Evolutionary conservation across 2,329 filamentous ascomycete genomes (phyloP), one percentile per base, ranked within the genome.

Genomic region (Lasiodiplodia citricola): DNA sequence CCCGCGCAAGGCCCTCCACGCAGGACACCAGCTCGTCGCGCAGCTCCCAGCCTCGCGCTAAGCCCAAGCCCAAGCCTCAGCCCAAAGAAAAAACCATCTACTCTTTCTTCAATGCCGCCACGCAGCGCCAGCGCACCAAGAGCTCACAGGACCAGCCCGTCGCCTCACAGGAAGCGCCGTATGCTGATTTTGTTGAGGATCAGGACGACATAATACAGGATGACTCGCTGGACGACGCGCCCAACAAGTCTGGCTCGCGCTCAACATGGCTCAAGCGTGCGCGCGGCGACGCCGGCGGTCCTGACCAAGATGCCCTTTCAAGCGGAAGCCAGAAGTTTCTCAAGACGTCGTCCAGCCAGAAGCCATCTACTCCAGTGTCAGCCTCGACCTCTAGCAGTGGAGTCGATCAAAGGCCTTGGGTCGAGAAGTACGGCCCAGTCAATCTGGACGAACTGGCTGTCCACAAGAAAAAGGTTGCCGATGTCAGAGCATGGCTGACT

Each of bases 391-490:
- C 69, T 69, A 23, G 41, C 50, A 58, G 77, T 10, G 55, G 73
- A 60, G 84, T 87, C 44, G 90, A 93, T 72, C 80, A 84, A 60
- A 87, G 91, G 65, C 94, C 95, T 3, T 98, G 95, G 95, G 92
- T 92, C 18, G 94, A 97, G 73, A 88, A 90, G 73, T 98, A 93
- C 79, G 90, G 88, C 2, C 95, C 95, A 0, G 75, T 79, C 2
- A 91, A 87, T 73, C 79, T 97, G 14, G 90, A 94, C 18, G 95
- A 98, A 80, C 83, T 99, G 56, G 95, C 92, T 0, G 95, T 99
- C 21, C 94, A 99, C 79, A 97, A 96, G 83, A 96, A 88, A 74
- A 99, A 99, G 79, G 92, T 98, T 6, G 82, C 88, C 2, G 94
- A 98, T 80, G 94, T 98, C 56, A 88, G 90, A 69, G 85, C 82